phyloP scores from a whole-genome alignment of 345 rosid genomes.

The Eucalyptus regnans region DNA sequence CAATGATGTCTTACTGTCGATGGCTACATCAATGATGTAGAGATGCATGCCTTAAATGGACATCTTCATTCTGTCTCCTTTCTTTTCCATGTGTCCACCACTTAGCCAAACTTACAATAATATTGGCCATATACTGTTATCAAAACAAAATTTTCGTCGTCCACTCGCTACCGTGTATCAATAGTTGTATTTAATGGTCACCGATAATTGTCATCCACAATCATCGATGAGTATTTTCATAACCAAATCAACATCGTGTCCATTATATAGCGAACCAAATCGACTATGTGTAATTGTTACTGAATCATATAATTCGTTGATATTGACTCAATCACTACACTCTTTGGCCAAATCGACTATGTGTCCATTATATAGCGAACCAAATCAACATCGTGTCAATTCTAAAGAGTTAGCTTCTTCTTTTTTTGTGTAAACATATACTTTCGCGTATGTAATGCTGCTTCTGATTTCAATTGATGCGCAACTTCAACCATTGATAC shows the following conservation, averaged over 20 bases:
- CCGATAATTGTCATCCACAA: not conserved
- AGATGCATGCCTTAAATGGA: not conserved
- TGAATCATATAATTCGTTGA: not conserved
- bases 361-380: not conserved
- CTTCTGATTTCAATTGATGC: not conserved
- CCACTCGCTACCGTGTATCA: not conserved
- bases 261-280: too few species aligned
- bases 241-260: too few species aligned
- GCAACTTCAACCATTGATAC: not conserved
- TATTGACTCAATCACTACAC: not conserved
- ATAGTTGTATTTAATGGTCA: not conserved
- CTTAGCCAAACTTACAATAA: not conserved
- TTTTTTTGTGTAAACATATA: not conserved
- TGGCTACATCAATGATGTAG: not conserved
- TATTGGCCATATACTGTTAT: not conserved
- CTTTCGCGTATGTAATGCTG: rapidly evolving
- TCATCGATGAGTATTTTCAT: not conserved
- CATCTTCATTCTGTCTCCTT: not conserved
- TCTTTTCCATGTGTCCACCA: not conserved
- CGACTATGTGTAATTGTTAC: not conserved
- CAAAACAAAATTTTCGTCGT: not conserved
- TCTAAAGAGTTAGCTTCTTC: not conserved
- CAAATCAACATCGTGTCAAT: not conserved
- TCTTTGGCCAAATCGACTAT: not conserved
- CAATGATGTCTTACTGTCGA: not conserved